Evolutionary conservation across 2,329 filamentous ascomycete species (phyloP).

Genomic region (Trichoderma hamatum): DNA sequence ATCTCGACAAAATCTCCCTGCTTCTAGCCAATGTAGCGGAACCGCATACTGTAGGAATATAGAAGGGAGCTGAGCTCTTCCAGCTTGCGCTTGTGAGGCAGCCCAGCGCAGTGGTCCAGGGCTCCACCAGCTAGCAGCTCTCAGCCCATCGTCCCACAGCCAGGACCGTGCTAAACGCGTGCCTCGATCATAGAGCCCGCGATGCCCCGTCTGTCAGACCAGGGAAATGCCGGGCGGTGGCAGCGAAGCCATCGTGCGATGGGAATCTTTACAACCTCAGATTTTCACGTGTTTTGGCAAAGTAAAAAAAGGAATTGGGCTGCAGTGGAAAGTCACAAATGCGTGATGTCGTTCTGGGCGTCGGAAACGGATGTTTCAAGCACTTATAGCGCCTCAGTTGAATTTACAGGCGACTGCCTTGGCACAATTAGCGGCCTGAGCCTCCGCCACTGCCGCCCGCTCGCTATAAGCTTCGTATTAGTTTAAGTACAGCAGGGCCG

Average conservation of each 20-base stretch:
- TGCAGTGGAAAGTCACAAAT: not conserved
- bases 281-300: not conserved
- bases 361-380: not conserved
- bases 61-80: not conserved
- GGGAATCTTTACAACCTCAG: not conserved
- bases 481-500: not conserved
- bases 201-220: constrained; percentile 7
- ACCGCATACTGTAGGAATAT: not conserved
- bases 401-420: constrained; percentile 16
- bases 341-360: not conserved
- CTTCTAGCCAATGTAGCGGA: not conserved
- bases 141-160: constrained; percentile 13
- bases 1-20: not conserved
- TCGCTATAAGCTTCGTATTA: not conserved
- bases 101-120: not conserved
- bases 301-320: not conserved
- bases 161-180: not conserved
- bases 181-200: not conserved
- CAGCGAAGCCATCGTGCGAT: not conserved
- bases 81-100: not conserved
- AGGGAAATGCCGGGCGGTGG: not conserved
- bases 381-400: not conserved
- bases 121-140: constrained; percentile 14
- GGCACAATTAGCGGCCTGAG: constrained; percentile 20
- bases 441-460: constrained; percentile 11